Evolutionary conservation across 306 rosid genomes (phyloP).

Genomic region (Acmispon strigosus): DNA sequence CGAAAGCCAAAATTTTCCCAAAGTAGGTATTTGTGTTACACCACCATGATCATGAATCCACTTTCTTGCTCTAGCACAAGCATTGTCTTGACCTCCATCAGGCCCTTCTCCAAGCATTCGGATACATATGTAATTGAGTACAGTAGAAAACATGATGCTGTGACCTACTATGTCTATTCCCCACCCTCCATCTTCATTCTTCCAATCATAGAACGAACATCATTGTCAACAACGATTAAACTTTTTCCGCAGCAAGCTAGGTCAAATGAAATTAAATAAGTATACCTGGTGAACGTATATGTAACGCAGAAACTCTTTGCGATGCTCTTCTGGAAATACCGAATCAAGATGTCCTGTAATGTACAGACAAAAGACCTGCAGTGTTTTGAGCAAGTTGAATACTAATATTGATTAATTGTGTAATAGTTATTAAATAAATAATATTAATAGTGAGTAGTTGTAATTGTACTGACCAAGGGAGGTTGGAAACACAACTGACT

Average conservation of each 20-base stretch:
- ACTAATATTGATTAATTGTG: neutral
- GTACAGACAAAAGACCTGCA: conserved; percentile 54
- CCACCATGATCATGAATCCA: conserved; percentile 81
- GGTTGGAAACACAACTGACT: conserved; percentile 68
- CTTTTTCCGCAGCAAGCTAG: too few relatives aligned
- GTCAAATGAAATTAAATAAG: neutral
- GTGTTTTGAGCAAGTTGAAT: neutral
- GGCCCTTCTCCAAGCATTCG: conserved; percentile 71
- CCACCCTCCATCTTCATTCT: conserved; percentile 93
- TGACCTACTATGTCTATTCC: conserved; percentile 75
- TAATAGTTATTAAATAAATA: too few relatives aligned
- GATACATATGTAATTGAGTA: conserved; percentile 53
- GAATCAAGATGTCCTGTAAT: conserved; percentile 55
- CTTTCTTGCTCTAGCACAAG: conserved; percentile 55
- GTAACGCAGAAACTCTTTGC: conserved; percentile 66
- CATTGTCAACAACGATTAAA: too few relatives aligned
- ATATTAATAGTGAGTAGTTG: too few relatives aligned
- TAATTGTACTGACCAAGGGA: conserved; percentile 41
- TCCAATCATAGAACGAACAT: too few relatives aligned
- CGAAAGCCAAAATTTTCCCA: conserved; percentile 92
- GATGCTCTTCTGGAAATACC: conserved; percentile 34
- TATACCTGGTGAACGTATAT: conserved; percentile 58
- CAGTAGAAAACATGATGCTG: conserved; percentile 67
- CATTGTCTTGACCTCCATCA: conserved; percentile 48
- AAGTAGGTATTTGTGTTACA: conserved; percentile 55